phyloP scores from a whole-genome alignment of 768 basidiomycete species.

The Rhizopogon sp. region DNA sequence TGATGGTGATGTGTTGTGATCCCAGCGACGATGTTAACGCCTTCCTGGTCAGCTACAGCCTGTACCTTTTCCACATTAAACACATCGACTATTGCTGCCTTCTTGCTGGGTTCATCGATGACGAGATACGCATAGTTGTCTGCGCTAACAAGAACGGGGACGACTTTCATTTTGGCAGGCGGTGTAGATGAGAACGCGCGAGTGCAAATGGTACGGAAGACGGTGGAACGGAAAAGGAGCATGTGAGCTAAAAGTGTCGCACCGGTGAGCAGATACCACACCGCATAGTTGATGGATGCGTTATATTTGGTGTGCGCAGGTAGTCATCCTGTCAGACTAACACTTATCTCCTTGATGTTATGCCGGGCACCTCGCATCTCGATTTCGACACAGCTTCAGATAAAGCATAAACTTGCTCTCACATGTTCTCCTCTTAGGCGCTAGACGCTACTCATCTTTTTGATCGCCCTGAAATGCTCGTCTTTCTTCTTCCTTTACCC shows the following conservation, averaged over 20 bases:
- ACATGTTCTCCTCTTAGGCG: background rate
- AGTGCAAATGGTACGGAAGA: constrained; percentile 1
- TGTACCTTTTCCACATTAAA: constrained; percentile 70
- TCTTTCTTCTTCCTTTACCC: background rate
- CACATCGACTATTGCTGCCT: constrained; percentile 77
- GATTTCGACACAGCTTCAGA: background rate
- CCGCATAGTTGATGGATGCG: constrained; percentile 6
- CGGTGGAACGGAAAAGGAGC: constrained; percentile 2
- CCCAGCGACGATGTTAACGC: constrained; percentile 61
- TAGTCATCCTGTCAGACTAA: too few relatives aligned
- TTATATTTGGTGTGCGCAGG: background rate
- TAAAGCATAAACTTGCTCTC: background rate
- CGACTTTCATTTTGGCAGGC: constrained; percentile 53
- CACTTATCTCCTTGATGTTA: background rate
- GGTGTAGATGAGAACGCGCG: constrained; percentile 14
- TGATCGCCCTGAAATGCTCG: background rate
- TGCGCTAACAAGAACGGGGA: constrained; percentile 72
- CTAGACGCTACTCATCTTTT: background rate
- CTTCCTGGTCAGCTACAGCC: constrained; percentile 54
- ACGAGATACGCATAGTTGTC: constrained; percentile 88
- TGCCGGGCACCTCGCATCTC: background rate
- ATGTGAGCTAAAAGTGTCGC: background rate
- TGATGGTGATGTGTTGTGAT: constrained; percentile 92
- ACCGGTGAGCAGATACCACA: background rate
- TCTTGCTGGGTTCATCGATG: constrained; percentile 60